phyloP scores from a whole-genome alignment of 2,329 filamentous ascomycete genomes.

The Venturia aucupariae region DNA sequence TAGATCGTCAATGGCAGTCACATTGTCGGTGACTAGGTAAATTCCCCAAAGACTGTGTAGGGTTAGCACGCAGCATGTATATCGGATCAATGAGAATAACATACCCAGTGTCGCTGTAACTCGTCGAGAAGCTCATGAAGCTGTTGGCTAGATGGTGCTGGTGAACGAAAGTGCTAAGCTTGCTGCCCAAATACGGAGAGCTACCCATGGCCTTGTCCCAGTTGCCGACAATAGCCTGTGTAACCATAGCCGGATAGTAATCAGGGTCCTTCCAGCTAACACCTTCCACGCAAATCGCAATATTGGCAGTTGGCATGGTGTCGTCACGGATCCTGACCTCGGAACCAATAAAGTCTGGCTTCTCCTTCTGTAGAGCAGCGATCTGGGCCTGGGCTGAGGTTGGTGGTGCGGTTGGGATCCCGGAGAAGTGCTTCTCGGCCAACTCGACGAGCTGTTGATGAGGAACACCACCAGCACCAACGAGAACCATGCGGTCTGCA shows the following conservation, averaged over 20 bases:
- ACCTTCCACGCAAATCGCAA: conserved; percentile 97
- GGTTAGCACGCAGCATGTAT: not conserved
- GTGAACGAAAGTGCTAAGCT: conserved; percentile 90
- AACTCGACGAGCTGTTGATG: conserved; percentile 91
- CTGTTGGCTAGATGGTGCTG: conserved; percentile 95
- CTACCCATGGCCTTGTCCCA: conserved; percentile 99
- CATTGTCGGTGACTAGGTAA: conserved; percentile 90
- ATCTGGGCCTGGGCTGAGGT: conserved; percentile 63
- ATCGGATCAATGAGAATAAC: conserved; percentile 24
- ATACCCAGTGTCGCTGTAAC: conserved; percentile 98
- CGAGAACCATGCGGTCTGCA: conserved; percentile 97
- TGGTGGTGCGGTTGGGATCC: conserved; percentile 65
- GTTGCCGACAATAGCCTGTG: conserved; percentile 98
- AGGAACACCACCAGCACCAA: conserved; percentile 86
- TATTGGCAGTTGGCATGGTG: conserved; percentile 91
- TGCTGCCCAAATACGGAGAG: conserved; percentile 94
- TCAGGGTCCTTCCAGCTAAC: conserved; percentile 99
- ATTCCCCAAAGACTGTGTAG: conserved; percentile 87
- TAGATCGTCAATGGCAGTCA: conserved; percentile 82
- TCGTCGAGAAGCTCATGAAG: conserved; percentile 99
- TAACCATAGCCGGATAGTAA: conserved; percentile 96
- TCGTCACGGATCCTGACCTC: conserved; percentile 95
- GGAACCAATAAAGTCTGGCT: conserved; percentile 92
- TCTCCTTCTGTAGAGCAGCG: conserved; percentile 67
- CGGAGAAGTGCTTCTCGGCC: conserved; percentile 89